Evolutionary conservation across 2,329 filamentous ascomycete species (phyloP), one percentile per base, ranked within the genome.

Genomic region (Talaromyces piceae): DNA sequence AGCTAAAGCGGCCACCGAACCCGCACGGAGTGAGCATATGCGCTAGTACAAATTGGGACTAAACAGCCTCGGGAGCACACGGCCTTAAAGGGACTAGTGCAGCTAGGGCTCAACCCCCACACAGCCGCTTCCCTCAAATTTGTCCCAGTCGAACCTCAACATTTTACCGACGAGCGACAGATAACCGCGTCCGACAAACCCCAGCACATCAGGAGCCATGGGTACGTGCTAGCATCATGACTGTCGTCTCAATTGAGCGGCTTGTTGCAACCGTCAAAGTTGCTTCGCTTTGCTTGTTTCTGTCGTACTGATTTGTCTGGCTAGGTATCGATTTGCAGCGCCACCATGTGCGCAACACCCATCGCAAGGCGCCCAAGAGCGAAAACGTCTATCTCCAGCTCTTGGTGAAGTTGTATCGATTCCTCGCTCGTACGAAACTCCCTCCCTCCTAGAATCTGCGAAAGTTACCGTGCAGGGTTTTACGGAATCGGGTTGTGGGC

Each of bases 321-420:
- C 27, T 58, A 76, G 74, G 74, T 76, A 77, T 77, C 72, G 76
- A 78, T 70, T 70, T 78, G 66, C 77, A 82, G 73, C 73, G 73
- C 70, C 79, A 82, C 73, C 79, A 82, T 76, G 78, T 82, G 71
- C 76, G 77, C 73, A 73, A 70, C 75, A 77, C 71, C 72, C 90
- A 95, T 82, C 88, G 90, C 76, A 89, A 87, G 83, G 89, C 88
- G 65, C 88, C 91, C 71, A 96, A 96, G 87, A 95, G 87, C 80
- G 88, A 95, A 80, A 95, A 96, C 82, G 88, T 91, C 70, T 95
- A 96, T 78, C 81, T 95, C 66, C 91, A 91, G 83, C 84, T 96
- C 73, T 81, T 97, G 73, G 91, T 96, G 77, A 96, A 96, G 86
- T 87, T 95, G 51, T 95, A 95, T 82, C 87, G 88, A 81, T 95